These are phyloP conservation scores for Lactifluus piperatus DNA, from an alignment of 768 basidiomycete species.

Conservation along the genomic window DNA sequence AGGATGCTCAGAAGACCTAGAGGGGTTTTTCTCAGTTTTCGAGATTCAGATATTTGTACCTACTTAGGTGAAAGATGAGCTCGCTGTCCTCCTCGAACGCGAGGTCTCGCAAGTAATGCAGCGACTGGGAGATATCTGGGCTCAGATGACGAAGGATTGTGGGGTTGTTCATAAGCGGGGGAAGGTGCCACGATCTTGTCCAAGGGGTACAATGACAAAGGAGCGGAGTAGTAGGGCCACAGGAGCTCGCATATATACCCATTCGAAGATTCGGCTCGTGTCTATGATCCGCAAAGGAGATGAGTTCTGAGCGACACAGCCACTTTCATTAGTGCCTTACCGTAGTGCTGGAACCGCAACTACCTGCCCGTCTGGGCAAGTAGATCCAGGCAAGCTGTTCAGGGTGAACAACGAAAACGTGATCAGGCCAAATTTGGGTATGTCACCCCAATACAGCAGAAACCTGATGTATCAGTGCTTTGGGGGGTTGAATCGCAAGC, in stretches of 20 bases:
- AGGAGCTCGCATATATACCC: constrained; percentile 9
- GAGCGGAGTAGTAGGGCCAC: not conserved
- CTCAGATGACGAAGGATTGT: not conserved
- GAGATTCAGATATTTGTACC: not conserved
- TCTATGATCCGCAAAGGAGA: not conserved
- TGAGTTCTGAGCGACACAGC: not conserved
- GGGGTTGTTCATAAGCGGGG: not conserved
- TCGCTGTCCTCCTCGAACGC: constrained; percentile 7
- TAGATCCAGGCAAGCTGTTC: not conserved
- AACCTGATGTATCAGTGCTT: not conserved
- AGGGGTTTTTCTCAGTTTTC: not conserved
- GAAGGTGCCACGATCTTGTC: not conserved
- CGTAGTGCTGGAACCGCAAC: not conserved
- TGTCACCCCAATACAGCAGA: not conserved
- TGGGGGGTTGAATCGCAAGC: not conserved
- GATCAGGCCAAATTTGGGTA: not conserved
- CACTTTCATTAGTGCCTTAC: constrained; percentile 3
- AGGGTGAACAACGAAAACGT: constrained; percentile 1
- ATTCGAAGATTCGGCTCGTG: not conserved
- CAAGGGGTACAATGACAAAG: not conserved
- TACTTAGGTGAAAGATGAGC: constrained; percentile 8
- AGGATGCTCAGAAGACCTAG: constrained; percentile 11
- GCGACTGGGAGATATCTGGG: not conserved
- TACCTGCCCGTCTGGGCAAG: constrained; percentile 6
- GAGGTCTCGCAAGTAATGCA: constrained; percentile 6